Conservation (phyloP, 768 basidiomycete genomes). For the Mycena haematopus region DNA sequence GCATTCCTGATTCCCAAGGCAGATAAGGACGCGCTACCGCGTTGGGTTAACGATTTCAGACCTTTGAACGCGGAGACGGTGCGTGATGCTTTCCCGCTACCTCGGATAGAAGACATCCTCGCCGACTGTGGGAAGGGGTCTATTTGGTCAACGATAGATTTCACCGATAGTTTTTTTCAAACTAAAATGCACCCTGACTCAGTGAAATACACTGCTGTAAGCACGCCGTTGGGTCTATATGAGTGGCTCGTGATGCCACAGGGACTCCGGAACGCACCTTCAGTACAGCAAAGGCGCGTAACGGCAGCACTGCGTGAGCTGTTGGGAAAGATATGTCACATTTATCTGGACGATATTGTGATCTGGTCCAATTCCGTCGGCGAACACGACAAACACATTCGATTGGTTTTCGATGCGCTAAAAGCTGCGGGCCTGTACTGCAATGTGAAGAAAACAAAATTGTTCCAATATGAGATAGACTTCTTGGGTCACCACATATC, state of each 20-base stretch:
- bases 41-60: constrained; percentile 32
- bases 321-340: constrained; percentile 37
- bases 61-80: constrained; percentile 28
- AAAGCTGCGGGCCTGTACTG: constrained; percentile 32
- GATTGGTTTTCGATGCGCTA: constrained; percentile 31
- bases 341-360: constrained; percentile 39
- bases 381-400: constrained; percentile 32
- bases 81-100: too few species aligned
- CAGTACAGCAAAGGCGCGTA: constrained; percentile 37
- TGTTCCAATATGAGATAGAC: constrained; percentile 28
- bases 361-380: constrained; percentile 38
- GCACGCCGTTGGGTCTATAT: constrained; percentile 37
- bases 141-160: constrained; percentile 41
- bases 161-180: constrained; percentile 48
- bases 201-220: constrained; percentile 39
- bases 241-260: too few species aligned
- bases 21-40: constrained; percentile 15
- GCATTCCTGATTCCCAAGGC: constrained; percentile 38
- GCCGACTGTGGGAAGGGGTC: constrained; percentile 41
- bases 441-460: constrained; percentile 35
- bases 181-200: constrained; percentile 36
- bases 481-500: constrained; percentile 37
- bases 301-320: constrained; percentile 32
- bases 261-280: constrained; percentile 39
- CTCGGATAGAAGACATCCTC: constrained; percentile 35